These are phyloP conservation scores for Calonectria pteridis DNA, from an alignment of 2,329 filamentous ascomycete genomes.

Conservation along the genomic window DNA sequence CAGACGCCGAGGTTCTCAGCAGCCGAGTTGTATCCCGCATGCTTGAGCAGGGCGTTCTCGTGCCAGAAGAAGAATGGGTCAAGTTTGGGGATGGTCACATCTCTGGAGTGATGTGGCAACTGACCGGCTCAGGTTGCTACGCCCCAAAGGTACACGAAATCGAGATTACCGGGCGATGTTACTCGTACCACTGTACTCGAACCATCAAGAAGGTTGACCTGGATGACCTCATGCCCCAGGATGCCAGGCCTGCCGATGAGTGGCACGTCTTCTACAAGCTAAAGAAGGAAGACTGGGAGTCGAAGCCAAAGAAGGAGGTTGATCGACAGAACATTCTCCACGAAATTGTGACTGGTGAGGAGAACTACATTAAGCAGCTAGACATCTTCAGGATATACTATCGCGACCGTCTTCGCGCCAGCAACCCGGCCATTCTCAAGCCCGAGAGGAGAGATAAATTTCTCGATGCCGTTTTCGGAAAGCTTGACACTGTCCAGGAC, in stretches of 20 bases:
- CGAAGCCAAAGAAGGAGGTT: conserved; percentile 85
- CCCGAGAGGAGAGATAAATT: conserved; percentile 85
- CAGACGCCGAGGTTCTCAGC: conserved; percentile 91
- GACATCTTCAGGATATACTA: conserved; percentile 89
- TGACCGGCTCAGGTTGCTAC: conserved; percentile 93
- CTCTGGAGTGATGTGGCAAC: conserved; percentile 91
- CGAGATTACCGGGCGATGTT: conserved; percentile 82
- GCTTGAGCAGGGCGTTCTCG: conserved; percentile 80
- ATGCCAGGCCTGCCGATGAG: conserved; percentile 77
- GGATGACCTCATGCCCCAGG: conserved; percentile 77
- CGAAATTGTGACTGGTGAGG: conserved; percentile 94
- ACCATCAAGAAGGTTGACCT: conserved; percentile 96
- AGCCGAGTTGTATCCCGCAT: conserved; percentile 83
- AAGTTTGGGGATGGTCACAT: conserved; percentile 86
- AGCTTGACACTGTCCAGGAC: conserved; percentile 86
- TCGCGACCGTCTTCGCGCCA: conserved; percentile 79
- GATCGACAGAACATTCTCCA: conserved; percentile 94
- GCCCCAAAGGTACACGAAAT: conserved; percentile 83
- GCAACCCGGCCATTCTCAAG: conserved; percentile 84
- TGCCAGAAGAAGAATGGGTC: conserved; percentile 97
- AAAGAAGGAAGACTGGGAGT: conserved; percentile 79
- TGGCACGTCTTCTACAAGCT: conserved; percentile 93
- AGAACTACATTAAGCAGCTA: conserved; percentile 89
- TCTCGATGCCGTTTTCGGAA: conserved; percentile 88
- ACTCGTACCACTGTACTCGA: conserved; percentile 92